Conservation (phyloP, 2,329 filamentous ascomycete species). For the Lachnellula subtilissima region DNA sequence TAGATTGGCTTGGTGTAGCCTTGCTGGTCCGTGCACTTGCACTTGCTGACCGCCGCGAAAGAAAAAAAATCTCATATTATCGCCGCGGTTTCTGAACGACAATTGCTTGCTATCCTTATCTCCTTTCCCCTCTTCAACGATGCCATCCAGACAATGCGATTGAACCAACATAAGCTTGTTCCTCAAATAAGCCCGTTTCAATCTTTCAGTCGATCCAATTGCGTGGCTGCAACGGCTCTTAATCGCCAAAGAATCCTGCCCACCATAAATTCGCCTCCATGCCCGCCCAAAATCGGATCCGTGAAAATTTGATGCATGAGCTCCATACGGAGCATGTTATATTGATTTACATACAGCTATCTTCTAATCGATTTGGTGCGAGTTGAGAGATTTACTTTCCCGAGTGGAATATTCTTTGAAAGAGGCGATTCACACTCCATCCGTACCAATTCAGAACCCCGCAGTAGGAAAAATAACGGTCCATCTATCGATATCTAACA, state of each 20-base stretch:
- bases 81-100: not conserved
- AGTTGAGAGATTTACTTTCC: conserved; percentile 4
- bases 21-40: not conserved
- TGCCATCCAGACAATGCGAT: no score
- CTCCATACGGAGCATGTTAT: conserved; percentile 24
- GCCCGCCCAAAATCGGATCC: conserved; percentile 12
- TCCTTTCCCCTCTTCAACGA: no score
- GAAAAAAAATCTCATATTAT: not conserved
- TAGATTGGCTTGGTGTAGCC: not conserved
- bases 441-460: not conserved
- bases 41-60: not conserved
- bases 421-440: not conserved
- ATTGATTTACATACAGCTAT: conserved; percentile 23
- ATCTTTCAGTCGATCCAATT: no score
- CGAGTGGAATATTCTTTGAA: not conserved
- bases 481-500: not conserved
- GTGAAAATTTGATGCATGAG: conserved; percentile 16
- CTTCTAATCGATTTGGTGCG: conserved; percentile 1
- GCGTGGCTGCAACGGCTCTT: not conserved
- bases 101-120: not conserved
- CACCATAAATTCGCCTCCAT: conserved; percentile 15
- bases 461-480: not conserved
- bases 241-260: not conserved
- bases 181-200: no score
- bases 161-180: no score